phyloP scores from a whole-genome alignment of 2,329 filamentous ascomycete genomes.

The Hypoxylon sp. region DNA sequence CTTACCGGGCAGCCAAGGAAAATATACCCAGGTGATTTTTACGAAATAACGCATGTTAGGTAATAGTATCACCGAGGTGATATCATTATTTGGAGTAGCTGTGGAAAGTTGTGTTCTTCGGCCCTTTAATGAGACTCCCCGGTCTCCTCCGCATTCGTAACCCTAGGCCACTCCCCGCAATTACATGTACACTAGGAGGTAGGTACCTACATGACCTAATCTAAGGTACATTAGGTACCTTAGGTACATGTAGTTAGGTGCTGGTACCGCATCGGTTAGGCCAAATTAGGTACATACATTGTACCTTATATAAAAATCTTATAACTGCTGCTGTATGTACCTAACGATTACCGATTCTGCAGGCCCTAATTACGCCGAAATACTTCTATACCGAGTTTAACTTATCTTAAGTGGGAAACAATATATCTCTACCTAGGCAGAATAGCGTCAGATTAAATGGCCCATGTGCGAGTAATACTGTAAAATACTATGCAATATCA shows the following conservation, averaged over 20 bases:
- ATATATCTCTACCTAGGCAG: no score
- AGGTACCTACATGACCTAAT: no score
- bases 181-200: neutral
- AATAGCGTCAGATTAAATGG: no score
- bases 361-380: neutral
- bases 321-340: neutral
- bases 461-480: no score
- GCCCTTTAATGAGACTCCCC: neutral
- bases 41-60: neutral
- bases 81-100: slow-evolving; percentile 3
- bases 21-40: neutral
- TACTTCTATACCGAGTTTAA: neutral
- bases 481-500: no score
- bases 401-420: neutral
- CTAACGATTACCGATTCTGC: neutral
- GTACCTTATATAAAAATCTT: neutral
- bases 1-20: neutral
- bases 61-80: slow-evolving; percentile 6
- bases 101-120: neutral
- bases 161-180: neutral
- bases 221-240: no score
- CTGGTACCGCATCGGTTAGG: no score
- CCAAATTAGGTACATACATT: no score
- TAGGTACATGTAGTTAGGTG: no score
- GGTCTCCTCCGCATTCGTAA: neutral